These are phyloP conservation scores for Omphalotus olearius DNA, from an alignment of 1,284 basidiomycete species.

Conservation along the genomic window DNA sequence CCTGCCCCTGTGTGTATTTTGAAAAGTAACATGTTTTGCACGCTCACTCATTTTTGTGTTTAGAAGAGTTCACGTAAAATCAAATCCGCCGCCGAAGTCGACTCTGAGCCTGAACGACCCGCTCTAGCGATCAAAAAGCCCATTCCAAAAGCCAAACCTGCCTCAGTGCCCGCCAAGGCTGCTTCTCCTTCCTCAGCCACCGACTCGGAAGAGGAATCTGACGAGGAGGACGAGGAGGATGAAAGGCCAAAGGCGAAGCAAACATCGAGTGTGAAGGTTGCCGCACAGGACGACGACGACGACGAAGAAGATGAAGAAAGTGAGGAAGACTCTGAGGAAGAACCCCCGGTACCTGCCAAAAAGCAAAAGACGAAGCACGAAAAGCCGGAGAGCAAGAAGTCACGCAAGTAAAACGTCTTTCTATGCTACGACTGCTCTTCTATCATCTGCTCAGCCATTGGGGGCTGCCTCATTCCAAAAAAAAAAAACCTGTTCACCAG, in stretches of 20 bases:
- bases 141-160: not conserved
- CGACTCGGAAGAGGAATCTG: slow-evolving; percentile 10
- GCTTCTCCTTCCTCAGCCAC: not conserved
- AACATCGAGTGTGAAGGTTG: not conserved
- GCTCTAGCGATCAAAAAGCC: slow-evolving; percentile 1
- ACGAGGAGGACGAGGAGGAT: slow-evolving; percentile 11
- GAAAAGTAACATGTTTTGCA: not conserved
- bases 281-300: slow-evolving; percentile 7
- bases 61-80: slow-evolving; percentile 7
- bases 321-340: slow-evolving; percentile 11
- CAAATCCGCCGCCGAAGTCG: not conserved
- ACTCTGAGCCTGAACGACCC: not conserved
- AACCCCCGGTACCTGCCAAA: slow-evolving; percentile 7
- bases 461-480: too few relatives aligned
- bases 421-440: too few relatives aligned
- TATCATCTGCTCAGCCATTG: too few relatives aligned
- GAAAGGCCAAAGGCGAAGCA: slow-evolving; percentile 4
- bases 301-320: slow-evolving; percentile 7
- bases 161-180: slow-evolving; percentile 7
- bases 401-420: too few relatives aligned
- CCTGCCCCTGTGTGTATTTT: slow-evolving; percentile 30
- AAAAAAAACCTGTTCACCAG: too few relatives aligned
- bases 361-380: not conserved
- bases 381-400: not conserved
- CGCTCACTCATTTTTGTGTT: not conserved